These are phyloP conservation scores for Silene latifolia DNA, from an alignment of 148 eudicot species.

Conservation along the genomic window DNA sequence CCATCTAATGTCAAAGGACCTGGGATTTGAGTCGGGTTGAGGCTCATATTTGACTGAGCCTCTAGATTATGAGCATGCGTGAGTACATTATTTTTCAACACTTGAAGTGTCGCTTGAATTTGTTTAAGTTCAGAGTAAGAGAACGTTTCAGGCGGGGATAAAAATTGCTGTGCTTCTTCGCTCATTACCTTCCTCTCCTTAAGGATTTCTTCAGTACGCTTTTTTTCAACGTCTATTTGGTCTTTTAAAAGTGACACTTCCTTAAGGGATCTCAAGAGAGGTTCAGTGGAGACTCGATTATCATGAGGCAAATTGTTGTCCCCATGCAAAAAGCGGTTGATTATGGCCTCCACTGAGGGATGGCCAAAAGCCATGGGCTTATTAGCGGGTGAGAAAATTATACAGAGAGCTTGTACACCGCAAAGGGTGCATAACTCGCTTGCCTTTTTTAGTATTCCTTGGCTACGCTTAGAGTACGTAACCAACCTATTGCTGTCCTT, in stretches of 20 bases:
- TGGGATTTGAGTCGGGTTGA: not conserved
- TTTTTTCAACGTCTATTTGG: slow-evolving; percentile 26
- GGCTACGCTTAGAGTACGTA: no score
- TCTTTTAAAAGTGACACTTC: slow-evolving; percentile 20
- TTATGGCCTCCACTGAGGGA: slow-evolving; percentile 22
- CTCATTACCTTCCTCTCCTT: slow-evolving; percentile 16
- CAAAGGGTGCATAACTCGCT: slow-evolving; percentile 29
- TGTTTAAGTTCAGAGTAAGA: not conserved
- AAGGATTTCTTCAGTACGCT: slow-evolving; percentile 16
- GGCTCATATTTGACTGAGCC: not conserved
- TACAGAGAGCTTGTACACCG: not conserved
- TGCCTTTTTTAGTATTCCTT: no score
- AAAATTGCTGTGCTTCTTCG: slow-evolving; percentile 22
- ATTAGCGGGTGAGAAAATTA: slow-evolving; percentile 26
- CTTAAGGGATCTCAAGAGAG: not conserved
- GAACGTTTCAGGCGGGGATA: slow-evolving; percentile 16
- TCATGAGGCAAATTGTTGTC: not conserved
- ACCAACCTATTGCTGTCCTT: no score
- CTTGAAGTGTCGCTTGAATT: not conserved
- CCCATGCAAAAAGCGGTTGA: slow-evolving; percentile 10
- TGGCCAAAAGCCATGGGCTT: slow-evolving; percentile 28
- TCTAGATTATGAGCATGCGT: not conserved
- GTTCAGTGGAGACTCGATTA: not conserved
- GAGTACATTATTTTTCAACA: not conserved
- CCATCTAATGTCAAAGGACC: not conserved